Base-by-base conservation (phyloP, 768 basidiomycete genomes). In the Tricholoma sp. region DNA sequence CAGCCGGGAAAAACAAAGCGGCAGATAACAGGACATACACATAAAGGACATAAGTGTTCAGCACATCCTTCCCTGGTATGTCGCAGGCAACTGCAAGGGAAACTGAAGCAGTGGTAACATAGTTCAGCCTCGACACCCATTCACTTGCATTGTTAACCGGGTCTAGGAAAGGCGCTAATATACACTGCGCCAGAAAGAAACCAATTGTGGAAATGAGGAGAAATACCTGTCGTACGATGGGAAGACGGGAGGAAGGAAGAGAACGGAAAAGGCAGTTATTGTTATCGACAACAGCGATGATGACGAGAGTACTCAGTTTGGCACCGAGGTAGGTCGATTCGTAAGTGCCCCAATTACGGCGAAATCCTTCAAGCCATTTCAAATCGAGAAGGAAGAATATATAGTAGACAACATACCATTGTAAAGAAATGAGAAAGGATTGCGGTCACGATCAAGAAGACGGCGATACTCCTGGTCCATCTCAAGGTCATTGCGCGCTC, bases 71-170 rank as follows among this genome's bases (percentile, higher is more conserved):
- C 1, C 81, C 81, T 19, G 83, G 82, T 55, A 86, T 71, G 63
- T 83, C 70, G 52, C 87, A 69, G 18, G 82, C 82, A 50, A 86
- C 80, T n/a, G 76, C 71, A 19, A 91, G 75, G 3, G 89, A 85
- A 32, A 87, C 77, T 19, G 77, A 67, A 29, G 88, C 78, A 9
- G 88, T 87, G 27, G 79, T 64, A 41, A 90, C 76, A 68, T 89
- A 92, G 67, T 86, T 86, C 46, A 86, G 67, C 51, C 89, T 71
- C 45, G 86, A 88, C 10, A 79, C 78, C 82, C 84, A 88, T 76
- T 90, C 88, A 67, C 83, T 85, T 1, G 86, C 85, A 68, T 90
- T 90, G 67, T 82, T 82, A 57, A 85, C 79, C 18, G 86, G 86
- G 63, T 89, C 82, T 57, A 84, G 63, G 66, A 89, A 89, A 5